Conservation (phyloP, 1,284 basidiomycete genomes). For the Blastosporella zonata region DNA sequence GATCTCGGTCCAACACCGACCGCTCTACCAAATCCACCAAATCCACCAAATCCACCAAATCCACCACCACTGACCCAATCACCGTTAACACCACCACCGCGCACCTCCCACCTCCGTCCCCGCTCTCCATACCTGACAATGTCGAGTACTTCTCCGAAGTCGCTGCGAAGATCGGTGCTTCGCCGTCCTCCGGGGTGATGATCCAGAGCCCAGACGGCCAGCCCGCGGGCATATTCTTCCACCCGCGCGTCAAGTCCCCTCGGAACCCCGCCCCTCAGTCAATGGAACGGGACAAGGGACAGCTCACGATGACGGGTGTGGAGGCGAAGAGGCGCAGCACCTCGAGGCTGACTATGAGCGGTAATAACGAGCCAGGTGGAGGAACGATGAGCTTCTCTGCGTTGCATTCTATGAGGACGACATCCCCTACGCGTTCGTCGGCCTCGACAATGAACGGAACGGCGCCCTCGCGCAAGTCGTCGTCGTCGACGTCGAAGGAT, state of each 20-base stretch:
- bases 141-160: constrained; percentile 87
- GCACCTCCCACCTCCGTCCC: constrained; percentile 45
- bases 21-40: constrained; percentile 55
- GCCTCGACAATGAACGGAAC: constrained; percentile 1
- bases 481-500: constrained; percentile 4
- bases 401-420: constrained; percentile 23
- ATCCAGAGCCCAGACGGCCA: constrained; percentile 92
- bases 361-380: constrained; percentile 4
- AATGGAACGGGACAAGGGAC: constrained; percentile 44
- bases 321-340: constrained; percentile 19
- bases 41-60: constrained; percentile 54
- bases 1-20: constrained; percentile 57
- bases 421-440: constrained; percentile 12
- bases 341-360: constrained; percentile 17
- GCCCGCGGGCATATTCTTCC: constrained; percentile 93
- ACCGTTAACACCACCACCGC: constrained; percentile 37
- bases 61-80: too few species aligned
- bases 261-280: constrained; percentile 31
- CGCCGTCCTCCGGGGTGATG: constrained; percentile 84
- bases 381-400: constrained; percentile 23
- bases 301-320: constrained; percentile 25
- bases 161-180: constrained; percentile 67
- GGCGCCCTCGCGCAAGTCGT: constrained; percentile 10
- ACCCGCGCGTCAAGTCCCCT: constrained; percentile 58
- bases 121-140: constrained; percentile 71